A percentile compares a stretch with the other conserved stretches of the same genome.
These are phyloP conservation scores for Colletotrichum orbiculare DNA, from an alignment of 2,329 filamentous ascomycete genomes.

Conservation along the genomic window DNA sequence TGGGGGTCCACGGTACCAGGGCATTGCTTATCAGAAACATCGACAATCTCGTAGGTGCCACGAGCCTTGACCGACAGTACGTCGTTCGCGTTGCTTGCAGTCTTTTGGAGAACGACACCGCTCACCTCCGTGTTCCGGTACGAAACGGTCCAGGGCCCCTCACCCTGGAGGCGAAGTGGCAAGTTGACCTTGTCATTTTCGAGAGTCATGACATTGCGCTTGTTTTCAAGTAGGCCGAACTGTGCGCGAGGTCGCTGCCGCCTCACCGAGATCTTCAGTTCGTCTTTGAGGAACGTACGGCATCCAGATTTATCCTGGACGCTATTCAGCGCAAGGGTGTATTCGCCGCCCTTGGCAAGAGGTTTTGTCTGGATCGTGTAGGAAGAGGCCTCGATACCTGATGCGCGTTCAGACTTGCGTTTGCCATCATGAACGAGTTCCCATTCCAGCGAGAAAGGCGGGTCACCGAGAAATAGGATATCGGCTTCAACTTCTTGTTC, in stretches of 20 bases:
- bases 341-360: conserved; percentile 86
- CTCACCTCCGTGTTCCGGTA: conserved; percentile 76
- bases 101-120: conserved; percentile 56
- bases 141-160: conserved; percentile 83
- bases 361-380: conserved; percentile 81
- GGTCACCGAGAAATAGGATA: conserved; percentile 81
- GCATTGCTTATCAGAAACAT: conserved; percentile 83
- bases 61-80: conserved; percentile 71
- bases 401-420: conserved; percentile 74
- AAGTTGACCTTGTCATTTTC: conserved; percentile 80
- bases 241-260: conserved; percentile 87
- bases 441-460: conserved; percentile 91
- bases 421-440: conserved; percentile 92
- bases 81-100: conserved; percentile 72
- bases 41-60: conserved; percentile 83
- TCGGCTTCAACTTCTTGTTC: conserved; percentile 82
- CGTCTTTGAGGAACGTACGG: conserved; percentile 85
- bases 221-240: conserved; percentile 88
- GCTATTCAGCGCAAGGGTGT: conserved; percentile 85
- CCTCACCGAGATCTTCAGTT: conserved; percentile 85
- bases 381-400: conserved; percentile 69
- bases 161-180: conserved; percentile 86
- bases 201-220: conserved; percentile 77
- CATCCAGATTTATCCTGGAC: conserved; percentile 89
- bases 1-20: conserved; percentile 81